Evolutionary conservation across 202 grass and related monocot genomes (phyloP).

Genomic region (Carex arenaria): DNA sequence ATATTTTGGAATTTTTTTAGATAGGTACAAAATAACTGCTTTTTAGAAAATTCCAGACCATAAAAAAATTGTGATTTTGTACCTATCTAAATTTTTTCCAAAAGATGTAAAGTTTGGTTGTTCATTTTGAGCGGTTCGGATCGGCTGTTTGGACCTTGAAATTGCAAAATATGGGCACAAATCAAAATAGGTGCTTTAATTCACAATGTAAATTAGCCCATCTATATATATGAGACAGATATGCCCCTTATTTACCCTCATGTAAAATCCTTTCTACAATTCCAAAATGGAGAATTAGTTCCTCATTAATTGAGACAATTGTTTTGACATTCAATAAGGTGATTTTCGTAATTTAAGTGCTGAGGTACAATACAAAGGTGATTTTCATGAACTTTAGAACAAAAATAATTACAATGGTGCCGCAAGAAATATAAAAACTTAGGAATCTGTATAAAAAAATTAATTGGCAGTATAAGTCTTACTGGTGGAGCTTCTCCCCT

Average conservation of each 20-base stretch:
- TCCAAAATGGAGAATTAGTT: not conserved
- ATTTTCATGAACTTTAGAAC: not conserved
- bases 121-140: no score
- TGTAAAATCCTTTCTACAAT: not conserved
- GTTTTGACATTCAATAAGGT: not conserved
- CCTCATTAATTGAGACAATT: not conserved
- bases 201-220: no score
- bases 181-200: no score
- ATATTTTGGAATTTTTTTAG: no score
- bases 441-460: not conserved
- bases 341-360: not conserved
- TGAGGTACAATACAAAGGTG: not conserved
- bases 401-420: not conserved
- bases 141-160: no score
- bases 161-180: no score
- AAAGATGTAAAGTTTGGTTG: no score
- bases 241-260: not conserved
- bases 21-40: no score
- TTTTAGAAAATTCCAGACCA: no score
- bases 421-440: not conserved
- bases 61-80: no score
- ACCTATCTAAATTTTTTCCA: no score
- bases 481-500: slow-evolving; percentile 77
- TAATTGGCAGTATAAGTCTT: slow-evolving; percentile 22
- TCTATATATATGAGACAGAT: not conserved